A percentile compares a stretch with the other conserved stretches of the same genome.
phyloP scores from a whole-genome alignment of 1,284 basidiomycete genomes.

The Cryptococcus sp. region DNA sequence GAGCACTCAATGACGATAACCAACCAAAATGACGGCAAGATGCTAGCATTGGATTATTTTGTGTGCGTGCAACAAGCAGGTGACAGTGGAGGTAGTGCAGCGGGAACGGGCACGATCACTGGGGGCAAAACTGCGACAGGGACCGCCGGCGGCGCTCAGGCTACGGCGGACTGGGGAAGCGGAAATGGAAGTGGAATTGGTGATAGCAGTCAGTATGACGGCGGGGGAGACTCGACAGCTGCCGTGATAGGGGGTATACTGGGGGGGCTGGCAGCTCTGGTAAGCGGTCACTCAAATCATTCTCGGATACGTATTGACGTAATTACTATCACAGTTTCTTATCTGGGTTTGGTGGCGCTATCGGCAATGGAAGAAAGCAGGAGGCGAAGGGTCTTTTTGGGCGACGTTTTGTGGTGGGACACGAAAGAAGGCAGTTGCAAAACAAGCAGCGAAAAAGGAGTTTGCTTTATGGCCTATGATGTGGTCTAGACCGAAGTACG shows the following conservation, averaged over 20 bases:
- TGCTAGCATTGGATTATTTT: constrained; percentile 33
- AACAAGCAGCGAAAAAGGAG: constrained; percentile 15
- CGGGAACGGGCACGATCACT: no score
- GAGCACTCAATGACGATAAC: constrained; percentile 19
- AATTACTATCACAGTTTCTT: constrained; percentile 9
- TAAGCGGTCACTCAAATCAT: constrained; percentile 9
- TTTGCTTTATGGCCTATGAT: constrained; percentile 35
- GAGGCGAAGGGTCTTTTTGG: constrained; percentile 24
- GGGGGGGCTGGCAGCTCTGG: constrained; percentile 22
- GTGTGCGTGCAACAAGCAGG: constrained; percentile 16
- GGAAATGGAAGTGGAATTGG: neutral
- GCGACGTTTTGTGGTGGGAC: constrained; percentile 21
- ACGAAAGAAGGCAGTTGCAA: constrained; percentile 6
- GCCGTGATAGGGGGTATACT: constrained; percentile 28
- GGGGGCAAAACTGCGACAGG: neutral
- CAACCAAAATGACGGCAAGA: constrained; percentile 24
- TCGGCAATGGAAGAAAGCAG: constrained; percentile 22
- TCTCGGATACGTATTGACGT: neutral
- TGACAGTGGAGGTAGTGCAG: neutral
- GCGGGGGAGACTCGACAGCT: constrained; percentile 9
- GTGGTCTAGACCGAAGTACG: constrained; percentile 19
- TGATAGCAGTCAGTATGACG: neutral
- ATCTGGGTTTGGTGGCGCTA: constrained; percentile 25
- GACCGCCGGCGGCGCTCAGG: constrained; percentile 3
- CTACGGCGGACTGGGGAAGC: neutral